phyloP scores from a whole-genome alignment of 2,329 filamentous ascomycete species.

The Alternaria panax region DNA sequence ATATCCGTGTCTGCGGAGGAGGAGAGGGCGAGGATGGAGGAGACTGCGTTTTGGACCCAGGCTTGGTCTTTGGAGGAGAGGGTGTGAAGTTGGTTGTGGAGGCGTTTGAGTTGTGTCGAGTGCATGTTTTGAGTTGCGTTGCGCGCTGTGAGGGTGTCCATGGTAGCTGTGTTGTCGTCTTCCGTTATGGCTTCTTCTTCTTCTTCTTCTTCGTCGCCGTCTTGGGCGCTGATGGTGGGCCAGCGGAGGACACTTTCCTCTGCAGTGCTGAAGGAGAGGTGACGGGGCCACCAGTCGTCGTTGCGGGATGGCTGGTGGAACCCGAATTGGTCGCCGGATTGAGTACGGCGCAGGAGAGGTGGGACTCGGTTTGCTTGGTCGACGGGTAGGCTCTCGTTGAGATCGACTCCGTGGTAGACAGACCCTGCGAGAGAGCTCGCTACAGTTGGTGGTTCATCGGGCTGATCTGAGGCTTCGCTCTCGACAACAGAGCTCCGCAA shows the following conservation, averaged over 20 bases:
- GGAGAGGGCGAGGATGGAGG: slow-evolving; percentile 66
- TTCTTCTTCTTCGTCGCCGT: slow-evolving; percentile 16
- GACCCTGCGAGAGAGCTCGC: slow-evolving; percentile 67
- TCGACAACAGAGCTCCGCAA: slow-evolving; percentile 22
- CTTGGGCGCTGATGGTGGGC: slow-evolving; percentile 45
- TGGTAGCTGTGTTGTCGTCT: not conserved
- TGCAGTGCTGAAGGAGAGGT: slow-evolving; percentile 77
- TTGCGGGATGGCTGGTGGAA: slow-evolving; percentile 49
- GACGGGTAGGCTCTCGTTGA: slow-evolving; percentile 50
- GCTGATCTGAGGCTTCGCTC: slow-evolving; percentile 34
- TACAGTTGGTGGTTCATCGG: slow-evolving; percentile 51
- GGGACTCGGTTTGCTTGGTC: slow-evolving; percentile 60
- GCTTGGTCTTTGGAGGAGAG: slow-evolving; percentile 63
- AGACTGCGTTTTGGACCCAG: slow-evolving; percentile 69
- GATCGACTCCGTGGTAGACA: slow-evolving; percentile 65
- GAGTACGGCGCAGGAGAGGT: slow-evolving; percentile 67
- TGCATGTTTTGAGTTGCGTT: slow-evolving; percentile 35
- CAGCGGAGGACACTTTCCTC: slow-evolving; percentile 77
- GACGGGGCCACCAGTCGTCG: slow-evolving; percentile 72
- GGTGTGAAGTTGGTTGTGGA: slow-evolving; percentile 66
- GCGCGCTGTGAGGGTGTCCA: slow-evolving; percentile 27
- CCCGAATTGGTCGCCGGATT: slow-evolving; percentile 58
- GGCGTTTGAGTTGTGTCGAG: slow-evolving; percentile 56
- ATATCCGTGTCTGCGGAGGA: slow-evolving; percentile 65
- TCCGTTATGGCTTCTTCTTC: slow-evolving; percentile 28